These are phyloP conservation scores for Blastobotrys peoriensis DNA, from an alignment of 805 yeast species.

Conservation along the genomic window DNA sequence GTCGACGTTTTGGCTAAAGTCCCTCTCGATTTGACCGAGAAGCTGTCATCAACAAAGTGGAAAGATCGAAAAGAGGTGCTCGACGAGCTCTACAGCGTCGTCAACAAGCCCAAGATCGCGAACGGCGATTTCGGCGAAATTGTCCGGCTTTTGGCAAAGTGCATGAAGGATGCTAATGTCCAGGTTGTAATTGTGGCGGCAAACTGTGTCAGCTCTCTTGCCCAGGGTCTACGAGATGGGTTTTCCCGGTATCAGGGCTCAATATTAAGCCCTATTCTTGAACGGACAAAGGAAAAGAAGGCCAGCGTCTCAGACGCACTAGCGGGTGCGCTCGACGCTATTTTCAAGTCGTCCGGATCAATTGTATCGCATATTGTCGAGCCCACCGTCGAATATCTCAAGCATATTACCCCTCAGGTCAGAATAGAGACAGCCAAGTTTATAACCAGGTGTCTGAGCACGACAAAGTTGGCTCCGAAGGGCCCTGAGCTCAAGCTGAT, in stretches of 20 bases:
- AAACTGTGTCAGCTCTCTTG: conserved; percentile 52
- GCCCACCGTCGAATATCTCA: conserved; percentile 52
- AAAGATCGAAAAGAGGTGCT: conserved; percentile 84
- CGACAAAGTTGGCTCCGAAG: conserved; percentile 44
- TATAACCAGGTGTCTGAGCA: conserved; percentile 55
- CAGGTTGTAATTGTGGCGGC: conserved; percentile 81
- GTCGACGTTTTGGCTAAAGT: conserved; percentile 59
- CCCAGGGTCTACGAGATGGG: conserved; percentile 53
- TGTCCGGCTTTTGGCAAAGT: conserved; percentile 57
- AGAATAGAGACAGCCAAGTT: conserved; percentile 64
- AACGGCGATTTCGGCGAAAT: conserved; percentile 61
- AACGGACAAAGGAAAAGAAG: conserved; percentile 85
- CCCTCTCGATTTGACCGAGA: conserved; percentile 54
- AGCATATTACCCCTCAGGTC: conserved; percentile 78
- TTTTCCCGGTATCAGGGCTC: conserved; percentile 50
- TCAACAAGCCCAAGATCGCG: conserved; percentile 45
- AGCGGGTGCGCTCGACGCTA: conserved; percentile 56
- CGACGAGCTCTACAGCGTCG: conserved; percentile 45
- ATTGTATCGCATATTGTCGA: conserved; percentile 50
- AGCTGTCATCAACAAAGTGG: conserved; percentile 69
- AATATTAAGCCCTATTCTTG: conserved; percentile 60
- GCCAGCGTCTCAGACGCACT: conserved; percentile 68
- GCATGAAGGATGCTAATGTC: conserved; percentile 82
- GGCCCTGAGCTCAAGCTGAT: conserved; percentile 51
- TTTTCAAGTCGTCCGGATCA: conserved; percentile 44